Conservation (phyloP, 2,329 filamentous ascomycete species). For the Gaeumannomyces tritici region DNA sequence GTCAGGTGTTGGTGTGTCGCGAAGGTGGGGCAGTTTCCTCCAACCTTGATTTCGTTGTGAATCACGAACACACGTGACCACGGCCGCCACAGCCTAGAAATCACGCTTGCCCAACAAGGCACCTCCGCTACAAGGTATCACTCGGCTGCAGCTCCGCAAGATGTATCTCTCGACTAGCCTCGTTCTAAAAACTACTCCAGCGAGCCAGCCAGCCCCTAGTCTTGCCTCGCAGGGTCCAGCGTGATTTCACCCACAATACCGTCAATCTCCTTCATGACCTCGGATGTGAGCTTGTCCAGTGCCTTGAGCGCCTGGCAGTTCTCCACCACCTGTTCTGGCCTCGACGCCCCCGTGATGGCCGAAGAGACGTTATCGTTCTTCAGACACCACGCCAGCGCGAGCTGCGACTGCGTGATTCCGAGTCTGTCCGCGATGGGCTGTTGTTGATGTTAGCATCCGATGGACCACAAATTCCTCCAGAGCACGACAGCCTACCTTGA, state of each 20-base stretch:
- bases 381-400: conserved; percentile 43
- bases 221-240: conserved; percentile 16
- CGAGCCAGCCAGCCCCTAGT: conserved; percentile 1
- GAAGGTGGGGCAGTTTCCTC: background rate
- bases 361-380: conserved; percentile 44
- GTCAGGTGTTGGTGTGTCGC: background rate
- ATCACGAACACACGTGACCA: background rate
- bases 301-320: conserved; percentile 37
- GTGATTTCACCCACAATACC: conserved; percentile 25
- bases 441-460: conserved; percentile 3
- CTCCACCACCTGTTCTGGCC: conserved; percentile 40
- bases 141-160: no score
- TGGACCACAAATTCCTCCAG: background rate
- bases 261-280: conserved; percentile 41
- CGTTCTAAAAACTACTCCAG: no score
- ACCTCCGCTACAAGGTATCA: background rate
- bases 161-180: no score
- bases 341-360: conserved; percentile 42
- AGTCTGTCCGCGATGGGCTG: conserved; percentile 46
- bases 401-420: conserved; percentile 38
- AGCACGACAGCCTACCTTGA: conserved; percentile 1
- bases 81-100: background rate
- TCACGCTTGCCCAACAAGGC: background rate
- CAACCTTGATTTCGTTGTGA: background rate
- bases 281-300: conserved; percentile 36